phyloP scores from a whole-genome alignment of 208 protist species.

The Trypanosoma vivax region DNA sequence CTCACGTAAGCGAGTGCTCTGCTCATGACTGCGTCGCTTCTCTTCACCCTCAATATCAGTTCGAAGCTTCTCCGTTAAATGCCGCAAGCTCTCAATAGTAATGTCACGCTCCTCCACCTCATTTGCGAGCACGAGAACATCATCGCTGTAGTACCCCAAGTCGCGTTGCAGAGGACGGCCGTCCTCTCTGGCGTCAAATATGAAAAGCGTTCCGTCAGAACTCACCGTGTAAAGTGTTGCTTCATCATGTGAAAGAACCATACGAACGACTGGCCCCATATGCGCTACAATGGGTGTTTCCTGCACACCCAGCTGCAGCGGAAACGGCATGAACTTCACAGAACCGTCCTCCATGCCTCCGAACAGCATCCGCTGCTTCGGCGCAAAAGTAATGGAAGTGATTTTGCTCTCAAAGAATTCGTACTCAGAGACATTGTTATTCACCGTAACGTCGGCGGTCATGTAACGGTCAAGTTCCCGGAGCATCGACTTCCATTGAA shows the following conservation, averaged over 20 bases:
- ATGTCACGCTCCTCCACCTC: conserved; percentile 91
- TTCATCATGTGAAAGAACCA: conserved; percentile 91
- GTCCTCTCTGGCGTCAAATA: conserved; percentile 85
- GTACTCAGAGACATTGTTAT: conserved; percentile 45
- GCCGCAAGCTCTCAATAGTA: conserved; percentile 75
- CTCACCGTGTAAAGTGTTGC: conserved; percentile 82
- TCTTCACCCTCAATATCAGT: conserved; percentile 93
- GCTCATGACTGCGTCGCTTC: conserved; percentile 89
- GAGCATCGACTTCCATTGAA: conserved; percentile 83
- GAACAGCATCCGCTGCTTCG: conserved; percentile 88
- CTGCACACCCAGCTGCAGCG: conserved; percentile 68
- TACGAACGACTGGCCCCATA: conserved; percentile 54
- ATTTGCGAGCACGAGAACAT: conserved; percentile 92
- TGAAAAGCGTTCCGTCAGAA: conserved; percentile 87
- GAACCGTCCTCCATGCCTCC: conserved; percentile 86
- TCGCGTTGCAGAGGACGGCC: conserved; percentile 32
- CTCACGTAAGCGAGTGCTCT: conserved; percentile 89
- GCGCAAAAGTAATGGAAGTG: conserved; percentile 63
- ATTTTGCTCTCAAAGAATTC: conserved; percentile 69
- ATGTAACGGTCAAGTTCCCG: conserved; percentile 76
- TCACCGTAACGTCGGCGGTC: conserved; percentile 25
- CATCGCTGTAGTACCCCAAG: conserved; percentile 19
- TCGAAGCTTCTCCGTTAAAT: conserved; percentile 86
- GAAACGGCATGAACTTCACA: conserved; percentile 88
- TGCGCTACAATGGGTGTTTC: conserved; percentile 69